Percentiles rank a stretch among this genome's conserved stretches.
Evolutionary conservation across 1,284 basidiomycete genomes (phyloP).

Genomic region (Rhodotorula sp.): DNA sequence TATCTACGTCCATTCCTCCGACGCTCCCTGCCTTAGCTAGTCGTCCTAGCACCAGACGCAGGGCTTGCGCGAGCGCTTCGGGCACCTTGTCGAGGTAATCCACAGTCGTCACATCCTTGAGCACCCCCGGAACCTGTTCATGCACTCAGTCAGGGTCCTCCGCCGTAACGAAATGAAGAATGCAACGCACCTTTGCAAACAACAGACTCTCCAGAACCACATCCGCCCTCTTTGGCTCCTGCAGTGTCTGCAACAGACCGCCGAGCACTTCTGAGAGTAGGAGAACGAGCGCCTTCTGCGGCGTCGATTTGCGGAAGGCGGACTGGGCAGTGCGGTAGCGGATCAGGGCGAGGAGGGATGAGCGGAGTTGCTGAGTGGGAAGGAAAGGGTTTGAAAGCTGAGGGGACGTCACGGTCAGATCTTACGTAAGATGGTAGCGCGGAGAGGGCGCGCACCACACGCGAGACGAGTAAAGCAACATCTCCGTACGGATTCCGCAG

Average conservation of each 20-base stretch:
- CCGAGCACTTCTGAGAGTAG: not conserved
- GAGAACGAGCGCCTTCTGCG: not conserved
- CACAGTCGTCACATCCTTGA: not conserved
- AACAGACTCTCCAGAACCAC: not conserved
- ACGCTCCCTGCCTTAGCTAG: too few relatives aligned
- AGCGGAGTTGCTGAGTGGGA: not conserved
- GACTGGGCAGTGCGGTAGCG: constrained; percentile 11
- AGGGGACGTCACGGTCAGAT: not conserved
- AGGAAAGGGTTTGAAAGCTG: not conserved
- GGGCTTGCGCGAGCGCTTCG: not conserved
- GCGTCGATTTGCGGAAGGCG: not conserved
- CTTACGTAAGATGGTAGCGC: too few relatives aligned
- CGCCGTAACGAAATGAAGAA: not conserved
- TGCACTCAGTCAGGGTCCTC: not conserved
- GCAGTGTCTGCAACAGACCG: not conserved
- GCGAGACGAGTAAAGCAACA: constrained; percentile 1
- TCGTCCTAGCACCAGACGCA: not conserved
- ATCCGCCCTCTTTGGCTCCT: not conserved
- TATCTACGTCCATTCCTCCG: constrained; percentile 15
- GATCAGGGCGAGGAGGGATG: constrained; percentile 1
- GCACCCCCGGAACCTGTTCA: not conserved
- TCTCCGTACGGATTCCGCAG: constrained; percentile 1
- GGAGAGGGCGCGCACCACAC: not conserved
- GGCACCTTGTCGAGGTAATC: not conserved
- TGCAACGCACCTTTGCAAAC: constrained; percentile 6